phyloP scores from a whole-genome alignment of 345 rosid genomes.

The Brassica cretica region DNA sequence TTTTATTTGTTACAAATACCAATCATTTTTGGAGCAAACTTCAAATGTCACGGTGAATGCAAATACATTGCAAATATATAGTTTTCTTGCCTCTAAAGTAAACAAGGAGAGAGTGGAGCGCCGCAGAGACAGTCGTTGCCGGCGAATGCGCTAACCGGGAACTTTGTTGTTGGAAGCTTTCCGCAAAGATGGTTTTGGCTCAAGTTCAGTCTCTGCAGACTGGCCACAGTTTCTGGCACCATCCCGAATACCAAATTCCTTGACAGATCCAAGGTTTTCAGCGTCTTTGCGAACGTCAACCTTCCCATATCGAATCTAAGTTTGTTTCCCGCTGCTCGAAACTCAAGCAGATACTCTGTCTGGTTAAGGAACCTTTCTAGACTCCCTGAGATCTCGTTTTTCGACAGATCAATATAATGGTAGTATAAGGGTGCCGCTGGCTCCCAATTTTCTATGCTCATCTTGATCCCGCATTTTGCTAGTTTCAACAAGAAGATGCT shows the following conservation, averaged over 20 bases:
- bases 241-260: constrained; percentile 59
- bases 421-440: constrained; percentile 69
- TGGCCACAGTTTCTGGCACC: constrained; percentile 51
- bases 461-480: constrained; percentile 68
- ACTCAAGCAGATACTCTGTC: constrained; percentile 57
- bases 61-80: neutral
- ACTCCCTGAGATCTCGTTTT: constrained; percentile 64
- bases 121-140: constrained; percentile 64
- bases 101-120: constrained; percentile 55
- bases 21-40: neutral
- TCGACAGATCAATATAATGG: constrained; percentile 68
- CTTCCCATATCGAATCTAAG: constrained; percentile 54
- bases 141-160: constrained; percentile 51
- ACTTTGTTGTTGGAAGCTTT: constrained; percentile 52
- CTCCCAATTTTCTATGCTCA: constrained; percentile 55
- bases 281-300: constrained; percentile 43
- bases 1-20: neutral
- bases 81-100: constrained; percentile 8
- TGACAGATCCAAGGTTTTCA: constrained; percentile 58
- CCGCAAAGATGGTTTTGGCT: constrained; percentile 40
- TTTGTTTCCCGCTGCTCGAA: constrained; percentile 54
- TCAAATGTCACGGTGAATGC: neutral
- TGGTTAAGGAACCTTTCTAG: constrained; percentile 54
- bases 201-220: constrained; percentile 49
- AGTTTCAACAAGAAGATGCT: constrained; percentile 73